Percentiles rank a stretch among this genome's conserved stretches.
Conservation (phyloP, 164 flowering plant species). For the Piper betle region DNA sequence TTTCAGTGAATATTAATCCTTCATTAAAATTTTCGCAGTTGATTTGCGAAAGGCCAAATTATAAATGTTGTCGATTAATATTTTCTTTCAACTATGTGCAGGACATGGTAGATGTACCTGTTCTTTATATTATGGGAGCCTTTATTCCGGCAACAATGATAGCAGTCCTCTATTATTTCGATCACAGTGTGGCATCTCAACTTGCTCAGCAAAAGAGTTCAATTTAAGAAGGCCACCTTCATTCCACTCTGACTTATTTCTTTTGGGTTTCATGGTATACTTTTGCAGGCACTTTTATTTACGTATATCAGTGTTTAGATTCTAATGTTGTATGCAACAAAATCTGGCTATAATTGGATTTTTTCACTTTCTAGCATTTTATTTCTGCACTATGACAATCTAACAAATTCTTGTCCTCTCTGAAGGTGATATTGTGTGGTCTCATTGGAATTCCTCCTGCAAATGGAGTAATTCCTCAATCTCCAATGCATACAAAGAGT, state of each 20-base stretch:
- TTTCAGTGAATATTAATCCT: background rate
- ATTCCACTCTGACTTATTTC: constrained; percentile 89
- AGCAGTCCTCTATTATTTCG: constrained; percentile 96
- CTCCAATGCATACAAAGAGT: constrained; percentile 99
- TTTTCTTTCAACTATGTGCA: constrained; percentile 17
- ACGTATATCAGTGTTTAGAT: background rate
- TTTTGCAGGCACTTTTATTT: background rate
- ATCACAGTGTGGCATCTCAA: constrained; percentile 98
- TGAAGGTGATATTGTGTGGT: constrained; percentile 78
- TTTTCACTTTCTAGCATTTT: background rate
- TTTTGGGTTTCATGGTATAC: constrained; percentile 80
- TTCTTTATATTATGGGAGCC: constrained; percentile 82
- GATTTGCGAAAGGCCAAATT: no score
- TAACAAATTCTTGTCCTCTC: constrained; percentile 1
- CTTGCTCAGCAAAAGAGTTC: constrained; percentile 97
- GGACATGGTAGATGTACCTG: constrained; percentile 93
- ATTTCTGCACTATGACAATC: background rate
- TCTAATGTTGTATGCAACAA: no score
- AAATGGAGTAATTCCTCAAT: constrained; percentile 98
- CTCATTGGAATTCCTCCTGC: constrained; percentile 97
- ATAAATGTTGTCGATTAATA: no score
- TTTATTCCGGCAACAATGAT: constrained; percentile 98
- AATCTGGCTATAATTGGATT: background rate
- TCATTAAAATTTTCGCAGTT: no score
- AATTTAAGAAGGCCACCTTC: constrained; percentile 92